Evolutionary conservation across 257 asterid species (phyloP), one percentile per base, ranked within the genome.

Genomic region (Misopates orontium): DNA sequence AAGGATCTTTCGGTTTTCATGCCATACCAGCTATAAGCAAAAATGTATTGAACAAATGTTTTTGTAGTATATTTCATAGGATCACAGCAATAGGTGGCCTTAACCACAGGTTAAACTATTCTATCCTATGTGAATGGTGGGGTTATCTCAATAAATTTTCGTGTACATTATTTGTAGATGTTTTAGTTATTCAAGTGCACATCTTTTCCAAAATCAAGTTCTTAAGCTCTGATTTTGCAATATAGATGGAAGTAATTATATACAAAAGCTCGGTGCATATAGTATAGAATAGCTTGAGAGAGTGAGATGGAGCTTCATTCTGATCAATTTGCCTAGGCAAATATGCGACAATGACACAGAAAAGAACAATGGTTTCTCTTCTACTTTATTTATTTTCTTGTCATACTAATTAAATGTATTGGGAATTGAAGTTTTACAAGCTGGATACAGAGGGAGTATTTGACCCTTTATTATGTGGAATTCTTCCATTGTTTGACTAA

Each of bases 401-500:
- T 36, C 42, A 36, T 36, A 36, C 42, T 36, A 36, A 8, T 31
- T 31, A 31, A 11, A 1, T 36, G 19, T 40, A 11, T 40, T 17
- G 5, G 45, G 44, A 36, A 51, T 9, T 17, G 13, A 49, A 45
- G 20, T 17, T 55, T 14, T 8, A 55, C 62, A 17, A 32, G 67
- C 45, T 52, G 53, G 72, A 71, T 47, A 68, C 61, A 77, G 80
- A 56, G 48, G 20, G 65, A 72, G 16, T 61, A 40, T 55, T 64
- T 77, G 76, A 64, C 72, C 60, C 61, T 68, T 42, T 18, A 53
- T 65, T 50, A 68, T 48, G 65, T 56, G 74, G 67, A 77, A 69
- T 67, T 36, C 17, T 69, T 63, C 50, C 78, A 64, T 65, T 32
- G 69, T 72, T 68, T 72, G 76, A 68, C 78, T 25, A 52, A 58